Conservation (phyloP, 2,329 filamentous ascomycete genomes). For the Sporothrix luriei region DNA sequence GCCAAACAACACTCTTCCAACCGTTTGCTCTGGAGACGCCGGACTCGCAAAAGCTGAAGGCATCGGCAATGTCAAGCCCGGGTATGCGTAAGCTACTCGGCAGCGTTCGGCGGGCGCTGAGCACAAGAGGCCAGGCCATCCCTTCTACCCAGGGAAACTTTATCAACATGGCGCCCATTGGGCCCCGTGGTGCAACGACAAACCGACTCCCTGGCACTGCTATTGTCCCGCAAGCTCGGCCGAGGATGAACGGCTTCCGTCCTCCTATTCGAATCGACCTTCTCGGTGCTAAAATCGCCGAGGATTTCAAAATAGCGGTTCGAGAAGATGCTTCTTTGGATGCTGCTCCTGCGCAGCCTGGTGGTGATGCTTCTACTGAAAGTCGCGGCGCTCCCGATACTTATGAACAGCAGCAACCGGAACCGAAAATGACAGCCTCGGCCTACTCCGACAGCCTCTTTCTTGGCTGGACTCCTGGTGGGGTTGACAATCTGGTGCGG, state of each 20-base stretch:
- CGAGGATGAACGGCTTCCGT: conserved; percentile 49
- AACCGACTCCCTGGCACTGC: conserved; percentile 63
- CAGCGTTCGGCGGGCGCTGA: conserved; percentile 79
- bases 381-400: background rate
- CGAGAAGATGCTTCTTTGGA: conserved; percentile 62
- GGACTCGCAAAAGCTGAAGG: conserved; percentile 49
- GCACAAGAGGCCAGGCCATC: conserved; percentile 56
- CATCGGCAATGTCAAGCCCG: conserved; percentile 65
- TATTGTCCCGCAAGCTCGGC: conserved; percentile 58
- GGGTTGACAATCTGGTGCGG: conserved; percentile 39
- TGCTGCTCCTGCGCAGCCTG: conserved; percentile 36
- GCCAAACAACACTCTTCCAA: conserved; percentile 59
- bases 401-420: conserved; percentile 36
- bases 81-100: conserved; percentile 86
- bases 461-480: background rate
- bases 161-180: conserved; percentile 53
- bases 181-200: conserved; percentile 56
- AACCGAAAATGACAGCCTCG: conserved; percentile 40
- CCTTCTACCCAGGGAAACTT: conserved; percentile 53
- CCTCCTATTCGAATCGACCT: conserved; percentile 74
- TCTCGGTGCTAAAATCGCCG: conserved; percentile 74
- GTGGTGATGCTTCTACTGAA: conserved; percentile 35
- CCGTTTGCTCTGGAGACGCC: conserved; percentile 40
- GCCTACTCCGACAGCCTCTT: conserved; percentile 50
- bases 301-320: conserved; percentile 77